phyloP scores from a whole-genome alignment of 257 asterid species.

The Lycium barbarum region DNA sequence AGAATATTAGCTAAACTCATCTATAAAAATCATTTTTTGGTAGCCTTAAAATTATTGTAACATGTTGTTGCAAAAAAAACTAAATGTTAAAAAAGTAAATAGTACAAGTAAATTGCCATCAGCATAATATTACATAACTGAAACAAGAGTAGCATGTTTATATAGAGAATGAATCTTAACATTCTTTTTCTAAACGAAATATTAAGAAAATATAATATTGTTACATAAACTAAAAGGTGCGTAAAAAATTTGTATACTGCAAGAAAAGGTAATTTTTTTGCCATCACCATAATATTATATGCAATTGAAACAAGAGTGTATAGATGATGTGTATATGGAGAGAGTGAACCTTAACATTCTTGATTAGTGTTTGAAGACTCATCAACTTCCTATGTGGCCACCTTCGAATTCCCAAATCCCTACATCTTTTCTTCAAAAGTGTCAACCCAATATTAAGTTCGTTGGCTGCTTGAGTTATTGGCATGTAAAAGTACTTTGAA shows the following conservation, averaged over 20 bases:
- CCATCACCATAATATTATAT: too few species aligned
- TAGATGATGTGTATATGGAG: not conserved
- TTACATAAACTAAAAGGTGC: not conserved
- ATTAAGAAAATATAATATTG: not conserved
- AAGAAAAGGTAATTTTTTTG: too few species aligned
- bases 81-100: not conserved
- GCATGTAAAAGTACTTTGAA: conserved; percentile 75
- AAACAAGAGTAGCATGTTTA: not conserved
- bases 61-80: not conserved
- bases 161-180: not conserved
- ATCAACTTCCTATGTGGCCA: conserved; percentile 93
- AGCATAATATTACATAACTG: not conserved
- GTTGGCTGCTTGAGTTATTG: conserved; percentile 79
- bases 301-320: not conserved
- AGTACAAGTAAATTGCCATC: not conserved
- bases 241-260: too few species aligned
- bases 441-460: conserved; percentile 84
- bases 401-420: conserved; percentile 79
- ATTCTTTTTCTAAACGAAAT: not conserved
- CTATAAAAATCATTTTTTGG: not conserved
- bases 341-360: conserved; percentile 68
- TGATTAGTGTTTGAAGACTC: conserved; percentile 89
- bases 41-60: not conserved
- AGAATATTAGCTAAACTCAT: not conserved
- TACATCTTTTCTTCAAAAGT: conserved; percentile 80